Base-by-base conservation (phyloP, 345 rosid genomes). In the Diplotaxis tenuifolia region DNA sequence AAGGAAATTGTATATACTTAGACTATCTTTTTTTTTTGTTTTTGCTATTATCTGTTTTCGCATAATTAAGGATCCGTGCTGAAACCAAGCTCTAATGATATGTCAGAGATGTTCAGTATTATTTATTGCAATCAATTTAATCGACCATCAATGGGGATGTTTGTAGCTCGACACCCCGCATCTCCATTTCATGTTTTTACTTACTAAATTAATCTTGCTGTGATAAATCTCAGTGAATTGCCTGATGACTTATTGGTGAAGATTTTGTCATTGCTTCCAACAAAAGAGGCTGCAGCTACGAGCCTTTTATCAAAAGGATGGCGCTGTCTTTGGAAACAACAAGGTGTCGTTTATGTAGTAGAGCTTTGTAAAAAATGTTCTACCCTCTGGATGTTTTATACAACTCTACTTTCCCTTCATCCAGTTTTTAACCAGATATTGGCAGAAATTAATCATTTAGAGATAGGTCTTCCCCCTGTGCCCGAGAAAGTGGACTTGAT, bases 91-190 rank as follows among this genome's bases (percentile, higher is more conserved):
- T n/a, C n/a, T n/a, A n/a, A n/a, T n/a, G n/a, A n/a, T n/a, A n/a
- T n/a, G n/a, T n/a, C n/a, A n/a, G n/a, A n/a, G n/a, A n/a, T n/a
- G n/a, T n/a, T n/a, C n/a, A n/a, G n/a, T n/a, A n/a, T n/a, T n/a
- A n/a, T n/a, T n/a, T n/a, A n/a, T n/a, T n/a, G n/a, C n/a, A 23
- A 38, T 38, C 5, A 11, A 38, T 11, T 14, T 0, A 14, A 3
- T 11, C 14, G 0, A 11, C 4, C n/a, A 38, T 14, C 18, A n/a
- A 45, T 45, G 52, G 52, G 52, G 52, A 45, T 76, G n/a, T n/a
- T n/a, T n/a, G 80, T 76, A 76, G 80, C 75, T 76, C 86, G 91
- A 88, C 88, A 82, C 88, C 89, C 86, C 86, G 83, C 90, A 84
- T 89, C 89, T 86, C 89, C 96, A 87, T 12, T 86, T 88, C 96